Conservation (phyloP, 2,329 filamentous ascomycete genomes). For the Gnomoniopsis smithogilvyi region DNA sequence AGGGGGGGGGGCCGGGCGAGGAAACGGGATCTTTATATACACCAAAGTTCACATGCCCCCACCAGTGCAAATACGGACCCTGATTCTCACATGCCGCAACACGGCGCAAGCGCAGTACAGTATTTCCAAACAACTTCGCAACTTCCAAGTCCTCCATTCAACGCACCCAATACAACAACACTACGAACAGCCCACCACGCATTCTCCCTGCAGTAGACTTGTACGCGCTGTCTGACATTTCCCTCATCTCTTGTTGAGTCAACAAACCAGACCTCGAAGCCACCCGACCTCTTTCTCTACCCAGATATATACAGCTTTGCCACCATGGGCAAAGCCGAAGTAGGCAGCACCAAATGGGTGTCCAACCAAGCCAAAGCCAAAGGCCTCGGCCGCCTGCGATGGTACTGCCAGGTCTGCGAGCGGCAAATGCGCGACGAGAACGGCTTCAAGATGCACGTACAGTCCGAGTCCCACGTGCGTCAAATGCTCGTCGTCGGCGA, state of each 20-base stretch:
- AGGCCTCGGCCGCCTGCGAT: constrained; percentile 75
- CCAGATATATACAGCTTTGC: constrained; percentile 8
- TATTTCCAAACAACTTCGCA: background rate
- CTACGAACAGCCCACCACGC: background rate
- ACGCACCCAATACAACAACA: background rate
- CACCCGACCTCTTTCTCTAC: background rate
- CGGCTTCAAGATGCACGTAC: constrained; percentile 85
- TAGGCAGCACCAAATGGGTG: constrained; percentile 86
- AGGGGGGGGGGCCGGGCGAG: no score
- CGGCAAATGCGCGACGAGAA: constrained; percentile 79
- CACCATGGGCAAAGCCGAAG: constrained; percentile 85
- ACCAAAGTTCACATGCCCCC: no score
- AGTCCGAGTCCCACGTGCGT: constrained; percentile 83
- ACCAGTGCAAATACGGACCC: no score
- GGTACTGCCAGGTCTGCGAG: constrained; percentile 86
- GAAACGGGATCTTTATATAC: no score
- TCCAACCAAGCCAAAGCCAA: constrained; percentile 88
- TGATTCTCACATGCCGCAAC: no score
- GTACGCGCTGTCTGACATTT: background rate
- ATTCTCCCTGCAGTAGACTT: background rate
- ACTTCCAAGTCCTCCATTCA: background rate
- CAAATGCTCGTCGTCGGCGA: constrained; percentile 86
- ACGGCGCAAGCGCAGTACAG: no score
- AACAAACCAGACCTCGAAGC: background rate
- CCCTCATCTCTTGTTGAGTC: background rate